Conservation (phyloP, 495 filamentous ascomycete genomes). For the Neurospora hispaniola region DNA sequence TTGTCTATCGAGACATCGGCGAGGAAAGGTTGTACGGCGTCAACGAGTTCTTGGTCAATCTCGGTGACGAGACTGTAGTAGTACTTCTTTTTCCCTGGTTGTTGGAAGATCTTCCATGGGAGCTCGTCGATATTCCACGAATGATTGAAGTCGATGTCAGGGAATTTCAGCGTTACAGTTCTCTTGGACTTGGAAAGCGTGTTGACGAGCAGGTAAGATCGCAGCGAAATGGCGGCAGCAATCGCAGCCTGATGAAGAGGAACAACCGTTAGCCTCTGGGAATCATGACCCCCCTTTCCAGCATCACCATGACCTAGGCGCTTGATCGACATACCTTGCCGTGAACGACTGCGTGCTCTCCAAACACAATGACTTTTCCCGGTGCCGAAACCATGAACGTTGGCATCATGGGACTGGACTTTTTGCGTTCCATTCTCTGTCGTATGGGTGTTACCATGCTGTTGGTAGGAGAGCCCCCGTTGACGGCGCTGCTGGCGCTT, state of each 20-base stretch:
- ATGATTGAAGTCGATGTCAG: slow-evolving; percentile 76
- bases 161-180: slow-evolving; percentile 75
- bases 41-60: slow-evolving; percentile 73
- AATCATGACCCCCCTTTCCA: neutral
- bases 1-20: slow-evolving; percentile 52
- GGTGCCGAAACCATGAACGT: slow-evolving; percentile 96
- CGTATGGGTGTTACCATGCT: slow-evolving; percentile 12
- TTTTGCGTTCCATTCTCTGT: slow-evolving; percentile 34
- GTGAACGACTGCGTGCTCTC: slow-evolving; percentile 93
- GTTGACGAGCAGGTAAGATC: slow-evolving; percentile 90
- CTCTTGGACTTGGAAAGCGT: slow-evolving; percentile 77
- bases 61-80: slow-evolving; percentile 80
- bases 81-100: slow-evolving; percentile 76
- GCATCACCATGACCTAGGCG: neutral
- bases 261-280: slow-evolving; percentile 2
- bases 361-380: slow-evolving; percentile 94
- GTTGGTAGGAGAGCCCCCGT: slow-evolving; percentile 10
- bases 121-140: slow-evolving; percentile 85
- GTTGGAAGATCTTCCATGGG: slow-evolving; percentile 72
- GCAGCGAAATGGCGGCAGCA: slow-evolving; percentile 84
- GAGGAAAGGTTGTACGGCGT: slow-evolving; percentile 67
- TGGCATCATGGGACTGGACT: slow-evolving; percentile 57
- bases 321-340: slow-evolving; percentile 53
- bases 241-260: slow-evolving; percentile 56
- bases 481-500: slow-evolving; percentile 14